Evolutionary conservation across 495 filamentous ascomycete genomes (phyloP), one percentile per base, ranked within the genome.

Genomic region (Penicillium daleae): DNA sequence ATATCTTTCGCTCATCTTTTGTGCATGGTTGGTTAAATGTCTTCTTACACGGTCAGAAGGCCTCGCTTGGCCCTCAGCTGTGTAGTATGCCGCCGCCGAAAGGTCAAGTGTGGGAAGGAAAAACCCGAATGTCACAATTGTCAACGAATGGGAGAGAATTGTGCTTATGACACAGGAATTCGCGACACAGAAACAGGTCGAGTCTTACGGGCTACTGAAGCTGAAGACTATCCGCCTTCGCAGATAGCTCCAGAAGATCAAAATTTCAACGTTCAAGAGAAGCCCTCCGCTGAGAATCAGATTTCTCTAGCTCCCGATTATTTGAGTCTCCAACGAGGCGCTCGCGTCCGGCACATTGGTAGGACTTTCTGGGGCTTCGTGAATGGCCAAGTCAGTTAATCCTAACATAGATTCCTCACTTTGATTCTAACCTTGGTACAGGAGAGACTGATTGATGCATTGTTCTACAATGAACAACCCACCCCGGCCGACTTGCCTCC

Each of bases 71-170:
- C 66, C 15, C 55, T 68, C 0, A 71, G 60, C 33, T 74, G 73
- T 59, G 29, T 64, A 21, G 66, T 67, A 31, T 75, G 73, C 48
- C 62, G 65, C 8, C 61, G 61, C 12, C 69, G 70, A 24, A 74
- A 74, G 40, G 69, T 74, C 24, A 69, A 69, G 22, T 72, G 71
- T 27, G 69, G 66, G 19, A 60, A 62, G 9, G 65, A 66, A 15
- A 61, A 67, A 39, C 69, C 73, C 51, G 40, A 64, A 51, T 75
- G 73, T 31, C 58, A 44, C 32, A 71, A 71, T 51, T 75, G 73
- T 31, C 33, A 54, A 15, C 63, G 66, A n/a, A 48, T 65, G 49
- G 64, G 66, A 17, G 60, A 67, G 46, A 60, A 1, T 24, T 71
- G 68, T 44, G 50, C 64, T 2, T 69, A 71, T 39, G 52, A 69